Evolutionary conservation across 805 yeast genomes (phyloP), one percentile per base, ranked within the genome.

Genomic region (Nakazawaea populi): DNA sequence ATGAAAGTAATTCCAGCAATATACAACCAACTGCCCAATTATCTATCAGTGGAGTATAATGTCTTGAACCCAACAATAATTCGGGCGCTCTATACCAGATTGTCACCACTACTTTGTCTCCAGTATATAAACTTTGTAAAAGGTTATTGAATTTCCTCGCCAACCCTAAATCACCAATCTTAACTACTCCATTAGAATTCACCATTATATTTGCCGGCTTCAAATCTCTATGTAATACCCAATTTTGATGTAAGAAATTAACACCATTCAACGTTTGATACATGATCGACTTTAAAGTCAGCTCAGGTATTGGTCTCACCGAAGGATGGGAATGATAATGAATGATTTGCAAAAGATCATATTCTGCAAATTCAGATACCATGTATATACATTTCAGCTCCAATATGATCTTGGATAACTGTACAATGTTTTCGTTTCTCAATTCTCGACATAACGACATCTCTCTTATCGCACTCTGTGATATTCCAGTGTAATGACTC

Each of bases 201-300:
- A 92, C 96, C 98, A 92, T 94, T 56, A 94, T 92, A 68, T 92
- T 92, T 2, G 99, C 99, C 1, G 99, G 99, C 61, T 94, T 94
- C 56, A 94, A 75, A 68, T 94, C 99, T 55, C 99, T 76, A 67
- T 94, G 99, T 47, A 94, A 72, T 2, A 94, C 83, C 98, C 99
- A 94, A 67, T 94, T 92, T 65, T 90, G 92, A 67, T 94, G 99
- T 42, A 94, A 68, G 62, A 85, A 94, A 0, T 90, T 82, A 2
- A 94, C 91, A 4, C 99, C 99, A 60, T 88, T 88, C 30, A 94
- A 66, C 4, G 95, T 85, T 69, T 94, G 99, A 90, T 94, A 90
- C 66, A 89, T 77, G 30, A 91, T 84, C 1, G 96, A 86, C 61
- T 91, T 89, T 28, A 91, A 73, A 44, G 90, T 86, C 43, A 77